A percentile compares a stretch with the other conserved stretches of the same genome.
Conservation (phyloP, 306 rosid species). For the Ammopiptanthus mongolicus region DNA sequence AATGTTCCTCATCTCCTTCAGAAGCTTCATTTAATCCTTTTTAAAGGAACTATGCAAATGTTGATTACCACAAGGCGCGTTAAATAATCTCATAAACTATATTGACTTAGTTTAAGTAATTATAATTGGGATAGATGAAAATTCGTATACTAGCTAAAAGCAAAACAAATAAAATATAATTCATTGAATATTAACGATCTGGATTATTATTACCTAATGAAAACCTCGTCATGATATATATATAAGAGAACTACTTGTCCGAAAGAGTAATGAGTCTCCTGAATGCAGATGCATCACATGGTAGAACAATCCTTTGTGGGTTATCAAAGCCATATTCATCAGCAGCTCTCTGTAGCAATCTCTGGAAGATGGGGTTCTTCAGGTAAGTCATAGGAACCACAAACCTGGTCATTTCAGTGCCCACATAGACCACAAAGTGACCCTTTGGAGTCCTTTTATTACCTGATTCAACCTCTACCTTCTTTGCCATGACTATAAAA, state of each 20-base stretch:
- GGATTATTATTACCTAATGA: no score
- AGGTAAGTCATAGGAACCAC: constrained; percentile 23
- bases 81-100: no score
- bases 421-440: constrained; percentile 41
- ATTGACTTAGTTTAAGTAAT: no score
- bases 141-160: no score
- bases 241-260: background rate
- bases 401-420: constrained; percentile 29
- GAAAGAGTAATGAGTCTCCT: background rate
- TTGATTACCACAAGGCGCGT: no score
- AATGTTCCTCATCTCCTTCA: no score
- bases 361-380: constrained; percentile 28
- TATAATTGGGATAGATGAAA: no score
- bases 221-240: no score
- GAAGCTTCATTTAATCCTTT: no score
- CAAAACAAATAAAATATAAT: no score
- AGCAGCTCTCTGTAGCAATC: constrained; percentile 33
- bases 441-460: constrained; percentile 28
- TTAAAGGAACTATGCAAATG: no score
- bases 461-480: background rate
- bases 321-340: constrained; percentile 30
- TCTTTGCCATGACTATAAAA: background rate
- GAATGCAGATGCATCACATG: constrained; percentile 30
- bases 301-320: constrained; percentile 26
- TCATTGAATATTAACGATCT: no score